phyloP scores from a whole-genome alignment of 2,329 filamentous ascomycete genomes.

The Waltergamsia citrina region DNA sequence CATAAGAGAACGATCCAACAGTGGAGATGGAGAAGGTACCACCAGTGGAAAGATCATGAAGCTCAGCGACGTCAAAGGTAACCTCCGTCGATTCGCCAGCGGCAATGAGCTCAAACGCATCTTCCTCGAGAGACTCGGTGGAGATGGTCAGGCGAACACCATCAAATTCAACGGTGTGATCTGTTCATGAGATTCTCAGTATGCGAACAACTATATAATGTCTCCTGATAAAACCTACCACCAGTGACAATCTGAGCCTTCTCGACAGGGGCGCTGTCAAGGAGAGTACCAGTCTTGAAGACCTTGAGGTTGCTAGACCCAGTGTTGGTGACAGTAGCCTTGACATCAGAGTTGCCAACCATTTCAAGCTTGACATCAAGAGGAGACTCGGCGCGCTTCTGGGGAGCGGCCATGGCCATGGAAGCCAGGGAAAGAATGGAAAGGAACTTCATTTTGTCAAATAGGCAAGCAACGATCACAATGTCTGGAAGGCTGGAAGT shows the following conservation, averaged over 20 bases:
- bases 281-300: constrained; percentile 36
- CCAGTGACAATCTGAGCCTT: constrained; percentile 35
- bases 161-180: constrained; percentile 31
- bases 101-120: constrained; percentile 34
- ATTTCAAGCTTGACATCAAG: constrained; percentile 30
- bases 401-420: constrained; percentile 16
- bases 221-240: constrained; percentile 17
- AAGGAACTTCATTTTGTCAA: constrained; percentile 6
- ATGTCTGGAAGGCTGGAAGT: background rate
- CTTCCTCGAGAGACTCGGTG: constrained; percentile 27
- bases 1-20: constrained; percentile 41
- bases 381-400: constrained; percentile 8
- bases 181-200: constrained; percentile 12
- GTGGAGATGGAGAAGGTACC: constrained; percentile 44
- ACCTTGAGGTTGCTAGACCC: constrained; percentile 32
- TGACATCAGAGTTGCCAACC: constrained; percentile 34
- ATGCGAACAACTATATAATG: background rate
- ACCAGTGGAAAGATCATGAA: constrained; percentile 34
- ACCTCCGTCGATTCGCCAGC: constrained; percentile 34
- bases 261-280: constrained; percentile 35
- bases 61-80: constrained; percentile 39
- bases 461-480: background rate
- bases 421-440: constrained; percentile 11
- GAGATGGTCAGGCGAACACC: constrained; percentile 38
- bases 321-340: constrained; percentile 38